Base-by-base conservation (phyloP, 257 asterid species). In the Rehmannia glutinosa region DNA sequence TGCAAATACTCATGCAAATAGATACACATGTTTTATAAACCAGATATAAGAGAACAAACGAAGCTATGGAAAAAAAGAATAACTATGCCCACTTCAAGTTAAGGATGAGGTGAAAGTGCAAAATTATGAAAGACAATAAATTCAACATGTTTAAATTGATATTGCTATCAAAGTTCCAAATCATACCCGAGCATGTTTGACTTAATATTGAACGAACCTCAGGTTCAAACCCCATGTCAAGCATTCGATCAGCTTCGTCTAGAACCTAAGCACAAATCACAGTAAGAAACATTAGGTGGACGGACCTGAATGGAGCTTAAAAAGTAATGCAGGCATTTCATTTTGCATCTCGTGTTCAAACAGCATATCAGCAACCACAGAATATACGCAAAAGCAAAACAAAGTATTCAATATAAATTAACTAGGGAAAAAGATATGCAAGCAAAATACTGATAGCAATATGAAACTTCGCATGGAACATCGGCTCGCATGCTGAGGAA, bases 171-270 rank as follows among this genome's bases (percentile, higher is more conserved):
- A 49, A 64, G 69, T 39, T 67, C 59, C 46, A 77, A 2, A 54
- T 23, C 88, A 57, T 88, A 94, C 99, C 96, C 64, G 91, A 72
- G 76, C 82, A 70, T 64, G 99, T 87, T 77, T 88, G 91, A 72
- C 96, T 87, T 79, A 91, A 75, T 65, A 94, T 94, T 38, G 97
- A 70, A 51, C 97, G 97, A 66, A 94, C 99, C 71, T 91, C 97
- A 12, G 95, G 99, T 74, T 94, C 99, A 85, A 94, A 94, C 71
- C 99, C 99, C 97, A 94, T 84, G 78, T 94, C 99, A 68, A 94
- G 99, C 99, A 94, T 94, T 32, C 99, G 91, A 79, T 94, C 99
- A 84, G 99, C 99, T 83, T 94, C 99, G 66, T 94, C 99, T 39
- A 94, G 82, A 30, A 94, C 97, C 99, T 94, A 75, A 62, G 17